Percentiles rank a stretch among this genome's conserved stretches.
These are phyloP conservation scores for Acer saccharum DNA, from an alignment of 345 rosid species.

Conservation along the genomic window DNA sequence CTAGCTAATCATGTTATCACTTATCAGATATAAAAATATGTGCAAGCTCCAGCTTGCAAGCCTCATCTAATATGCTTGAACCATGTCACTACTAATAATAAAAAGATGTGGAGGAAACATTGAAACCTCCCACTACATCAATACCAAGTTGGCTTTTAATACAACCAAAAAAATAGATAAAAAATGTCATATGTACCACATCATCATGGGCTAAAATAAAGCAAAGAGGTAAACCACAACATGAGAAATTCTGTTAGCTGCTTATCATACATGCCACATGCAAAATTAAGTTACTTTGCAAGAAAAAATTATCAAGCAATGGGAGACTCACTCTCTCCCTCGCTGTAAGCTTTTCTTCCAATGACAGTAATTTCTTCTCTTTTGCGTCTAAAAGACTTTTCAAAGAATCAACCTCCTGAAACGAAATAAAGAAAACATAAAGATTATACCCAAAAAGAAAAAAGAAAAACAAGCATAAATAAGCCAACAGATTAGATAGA, in stretches of 20 bases:
- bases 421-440: conserved; percentile 23
- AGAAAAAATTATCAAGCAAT: conserved; percentile 5
- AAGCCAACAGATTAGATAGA: conserved; percentile 2
- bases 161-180: background rate
- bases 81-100: background rate
- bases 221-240: background rate
- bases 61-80: conserved; percentile 2
- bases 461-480: background rate
- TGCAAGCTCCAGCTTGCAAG: background rate
- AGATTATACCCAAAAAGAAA: conserved; percentile 22
- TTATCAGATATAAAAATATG: background rate
- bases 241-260: background rate
- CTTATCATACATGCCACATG: background rate
- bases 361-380: conserved; percentile 53
- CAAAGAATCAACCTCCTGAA: conserved; percentile 51
- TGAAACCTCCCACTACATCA: background rate
- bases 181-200: background rate
- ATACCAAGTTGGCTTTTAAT: background rate
- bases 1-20: background rate
- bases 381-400: conserved; percentile 47
- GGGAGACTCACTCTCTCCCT: conserved; percentile 70
- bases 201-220: background rate
- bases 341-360: conserved; percentile 69
- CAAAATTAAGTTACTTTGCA: conserved; percentile 2
- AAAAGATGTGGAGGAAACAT: background rate